These are phyloP conservation scores for Ormosia semicastrata DNA, from an alignment of 306 rosid genomes.

Conservation along the genomic window DNA sequence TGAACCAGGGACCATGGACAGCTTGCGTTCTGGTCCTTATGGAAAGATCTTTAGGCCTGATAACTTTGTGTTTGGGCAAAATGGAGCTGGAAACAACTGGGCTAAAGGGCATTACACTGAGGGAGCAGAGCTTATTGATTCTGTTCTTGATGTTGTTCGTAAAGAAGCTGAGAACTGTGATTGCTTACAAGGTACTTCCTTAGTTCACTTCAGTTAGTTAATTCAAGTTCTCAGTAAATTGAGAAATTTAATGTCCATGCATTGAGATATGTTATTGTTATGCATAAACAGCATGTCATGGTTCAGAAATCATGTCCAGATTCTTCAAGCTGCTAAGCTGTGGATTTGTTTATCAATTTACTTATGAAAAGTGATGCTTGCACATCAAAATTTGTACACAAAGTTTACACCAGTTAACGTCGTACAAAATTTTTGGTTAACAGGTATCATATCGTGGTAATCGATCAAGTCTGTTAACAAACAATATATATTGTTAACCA, in stretches of 20 bases:
- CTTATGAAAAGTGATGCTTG: not conserved
- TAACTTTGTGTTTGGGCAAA: constrained; percentile 85
- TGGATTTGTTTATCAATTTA: not conserved
- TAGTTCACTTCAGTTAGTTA: not conserved
- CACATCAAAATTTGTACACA: too few species aligned
- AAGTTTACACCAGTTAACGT: too few species aligned
- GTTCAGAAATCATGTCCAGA: not conserved
- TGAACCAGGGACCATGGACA: constrained; percentile 95
- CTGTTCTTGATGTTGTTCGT: constrained; percentile 91
- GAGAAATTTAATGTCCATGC: not conserved
- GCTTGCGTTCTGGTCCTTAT: constrained; percentile 71
- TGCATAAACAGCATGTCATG: not conserved
- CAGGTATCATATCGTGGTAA: too few species aligned
- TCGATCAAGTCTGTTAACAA: too few species aligned
- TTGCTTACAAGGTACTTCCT: constrained; percentile 74
- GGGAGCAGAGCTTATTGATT: constrained; percentile 86
- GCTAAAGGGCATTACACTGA: constrained; percentile 93
- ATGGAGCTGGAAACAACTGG: constrained; percentile 95
- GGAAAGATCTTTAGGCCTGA: constrained; percentile 85
- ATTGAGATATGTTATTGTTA: not conserved
- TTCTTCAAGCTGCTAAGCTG: not conserved
- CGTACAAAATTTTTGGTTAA: too few species aligned
- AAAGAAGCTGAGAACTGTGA: constrained; percentile 93
- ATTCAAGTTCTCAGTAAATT: not conserved
- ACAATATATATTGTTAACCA: too few species aligned